phyloP scores from a whole-genome alignment of 768 basidiomycete genomes.

The Pleurotus citrinopileatus region DNA sequence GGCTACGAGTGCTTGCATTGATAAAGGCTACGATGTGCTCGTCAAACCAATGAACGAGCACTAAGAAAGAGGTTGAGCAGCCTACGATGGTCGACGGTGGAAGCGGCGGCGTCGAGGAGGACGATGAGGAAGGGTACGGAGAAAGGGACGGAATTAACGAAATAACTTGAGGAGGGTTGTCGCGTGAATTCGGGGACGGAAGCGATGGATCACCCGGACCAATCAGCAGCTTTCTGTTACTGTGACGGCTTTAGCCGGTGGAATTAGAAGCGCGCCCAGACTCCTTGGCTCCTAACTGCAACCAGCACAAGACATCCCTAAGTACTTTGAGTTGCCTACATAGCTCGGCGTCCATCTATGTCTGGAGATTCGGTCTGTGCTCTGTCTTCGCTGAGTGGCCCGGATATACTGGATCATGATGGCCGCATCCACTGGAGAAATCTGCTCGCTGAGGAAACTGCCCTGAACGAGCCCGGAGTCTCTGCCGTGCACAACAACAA shows the following conservation, averaged over 20 bases:
- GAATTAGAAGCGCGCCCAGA: no score
- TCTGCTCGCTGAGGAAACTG: no score
- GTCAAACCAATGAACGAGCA: neutral
- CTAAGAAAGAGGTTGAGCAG: neutral
- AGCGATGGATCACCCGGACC: neutral
- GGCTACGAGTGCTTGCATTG: slow-evolving; percentile 2
- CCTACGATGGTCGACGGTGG: neutral
- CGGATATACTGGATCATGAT: no score
- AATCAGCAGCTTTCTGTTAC: neutral
- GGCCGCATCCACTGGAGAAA: no score
- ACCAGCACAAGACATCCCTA: no score
- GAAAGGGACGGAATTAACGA: neutral
- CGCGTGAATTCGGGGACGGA: slow-evolving; percentile 10
- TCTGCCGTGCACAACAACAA: no score
- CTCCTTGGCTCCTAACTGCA: no score
- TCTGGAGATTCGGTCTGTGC: no score
- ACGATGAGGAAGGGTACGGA: neutral
- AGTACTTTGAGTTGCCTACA: no score
- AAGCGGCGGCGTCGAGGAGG: neutral
- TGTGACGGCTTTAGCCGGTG: neutral
- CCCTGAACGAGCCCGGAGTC: no score
- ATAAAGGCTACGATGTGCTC: neutral
- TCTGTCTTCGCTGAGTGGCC: no score
- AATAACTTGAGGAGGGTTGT: neutral
- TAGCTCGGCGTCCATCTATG: no score